Evolutionary conservation across 192 early-diverging fungal genomes (phyloP), one percentile per base, ranked within the genome.

Genomic region (Chytriomyces confervae): DNA sequence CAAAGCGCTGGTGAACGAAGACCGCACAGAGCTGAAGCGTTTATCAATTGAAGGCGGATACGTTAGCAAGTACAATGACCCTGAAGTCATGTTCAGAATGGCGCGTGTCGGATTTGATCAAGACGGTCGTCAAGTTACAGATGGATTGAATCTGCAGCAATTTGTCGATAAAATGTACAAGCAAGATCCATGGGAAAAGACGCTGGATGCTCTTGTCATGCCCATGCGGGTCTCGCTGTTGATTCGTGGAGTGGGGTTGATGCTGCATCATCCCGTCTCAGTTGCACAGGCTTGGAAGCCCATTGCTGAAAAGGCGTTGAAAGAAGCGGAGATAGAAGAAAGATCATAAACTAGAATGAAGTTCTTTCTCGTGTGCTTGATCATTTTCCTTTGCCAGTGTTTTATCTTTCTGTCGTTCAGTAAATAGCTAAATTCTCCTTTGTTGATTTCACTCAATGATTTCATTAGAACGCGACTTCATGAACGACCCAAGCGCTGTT

Each of bases 141-240:
- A 81, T n/a, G 79, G 80, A 9, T 63, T 79, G 48, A 79, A 79
- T 50, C 36, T 81, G 8, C 80, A 81, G 43, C 76, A 78, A 23
- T 81, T 74, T 27, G 69, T 79, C 23, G 80, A 81, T 63, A 78
- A 79, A 46, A 44, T 67, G 62, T 78, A 50, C 66, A 9, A 47
- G 48, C 29, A 50, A 20, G 80, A 81, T 79, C 76, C 76, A 23
- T 79, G 76, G 70, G 72, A 79, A 36, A 72, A 53, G 61, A 57
- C 63, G 29, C 43, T 72, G 71, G 71, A 57, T 24, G 57, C 57
- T 10, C n/a, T 78, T 27, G 36, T 81, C 6, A 79, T 81, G 77
- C 76, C 80, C 11, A 66, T 72, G n/a, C 46, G 80, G 50, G 51
- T 72, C 10, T 75, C 76, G 43, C 18, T 81, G 24, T 60, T 81